These are phyloP conservation scores for Physcomitrellopsis africana DNA, from an alignment of 225 moss, liverwort and hornwort genomes.

Conservation along the genomic window DNA sequence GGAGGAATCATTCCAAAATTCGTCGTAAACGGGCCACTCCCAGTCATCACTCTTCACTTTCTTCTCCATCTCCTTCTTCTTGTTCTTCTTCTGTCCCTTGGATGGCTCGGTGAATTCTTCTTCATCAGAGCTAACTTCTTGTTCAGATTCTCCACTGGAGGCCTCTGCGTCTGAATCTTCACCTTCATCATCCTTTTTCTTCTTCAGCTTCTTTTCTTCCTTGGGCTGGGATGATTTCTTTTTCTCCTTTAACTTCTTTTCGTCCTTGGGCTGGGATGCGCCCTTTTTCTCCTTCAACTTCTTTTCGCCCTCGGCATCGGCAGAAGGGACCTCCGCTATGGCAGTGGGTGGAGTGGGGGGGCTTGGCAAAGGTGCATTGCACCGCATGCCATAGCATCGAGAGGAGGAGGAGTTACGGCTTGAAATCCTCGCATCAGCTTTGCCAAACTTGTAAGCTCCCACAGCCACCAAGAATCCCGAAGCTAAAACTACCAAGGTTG, in stretches of 20 bases:
- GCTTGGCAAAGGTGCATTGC: neutral
- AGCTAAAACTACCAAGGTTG: conserved; percentile 24
- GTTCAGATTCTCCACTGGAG: too few species aligned
- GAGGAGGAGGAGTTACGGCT: neutral
- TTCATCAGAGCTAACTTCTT: neutral
- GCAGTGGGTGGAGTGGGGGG: neutral
- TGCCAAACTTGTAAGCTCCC: conserved; percentile 37
- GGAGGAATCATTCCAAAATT: conserved; percentile 18
- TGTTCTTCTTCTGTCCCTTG: conserved; percentile 24
- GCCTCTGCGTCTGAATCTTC: conserved; percentile 2
- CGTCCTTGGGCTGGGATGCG: neutral
- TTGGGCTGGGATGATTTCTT: neutral
- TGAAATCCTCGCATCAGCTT: conserved; percentile 20
- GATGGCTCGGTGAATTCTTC: neutral
- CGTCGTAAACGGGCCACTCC: conserved; percentile 56
- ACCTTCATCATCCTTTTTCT: neutral
- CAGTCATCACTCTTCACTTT: conserved; percentile 41
- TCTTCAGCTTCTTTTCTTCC: neutral
- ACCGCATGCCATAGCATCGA: too few species aligned
- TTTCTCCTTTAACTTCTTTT: neutral
- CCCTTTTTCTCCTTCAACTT: neutral
- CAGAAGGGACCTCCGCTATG: neutral
- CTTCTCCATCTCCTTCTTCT: conserved; percentile 30
- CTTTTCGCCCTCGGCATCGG: neutral
- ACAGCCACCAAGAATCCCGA: conserved; percentile 30